Base-by-base conservation (phyloP, 2,329 filamentous ascomycete species). In the Parasarocladium wereldwijsianum region DNA sequence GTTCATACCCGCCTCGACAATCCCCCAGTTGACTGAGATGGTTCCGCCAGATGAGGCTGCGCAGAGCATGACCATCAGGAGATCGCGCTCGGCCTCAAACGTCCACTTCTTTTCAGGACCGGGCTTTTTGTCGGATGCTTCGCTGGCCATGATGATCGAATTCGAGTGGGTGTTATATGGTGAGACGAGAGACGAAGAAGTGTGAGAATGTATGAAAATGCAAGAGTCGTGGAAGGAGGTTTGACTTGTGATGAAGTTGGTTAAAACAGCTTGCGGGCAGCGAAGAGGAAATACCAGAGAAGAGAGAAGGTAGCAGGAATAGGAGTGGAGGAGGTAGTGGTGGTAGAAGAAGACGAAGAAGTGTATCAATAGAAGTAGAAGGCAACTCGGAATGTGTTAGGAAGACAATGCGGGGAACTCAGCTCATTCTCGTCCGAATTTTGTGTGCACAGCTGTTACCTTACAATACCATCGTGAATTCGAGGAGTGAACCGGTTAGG, bases 71-170 rank as follows among this genome's bases (percentile, higher is more conserved):
- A 53, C 46, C 22, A 57, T 43, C 36, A 49, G 53, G 34, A 58
- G 51, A 29, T 57, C 53, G 6, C 46, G 49, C 39, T 57, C 52
- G n/a, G 48, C 50, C 10, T 37, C 31, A 13, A 36, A 33, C 10
- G 49, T 47, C 54, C 54, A 57, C 34, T 52, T 55, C 43, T 55
- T 56, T 21, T 50, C 47, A 3, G 34, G 11, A 6, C 35, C 37
- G 34, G 43, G 40, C 47, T 47, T 50, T 8, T 6, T 32, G 32
- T 29, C 19, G 25, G 25, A 19, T 22, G 30, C 20, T 21, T 17
- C 24, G 16, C 4, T 18, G n/a, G 11, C 7, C 12, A n/a, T 13
- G 6, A 26, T 8, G 7, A 26, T 15, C 11, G 5, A 11, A 17
- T 15, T 14, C 6, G 14, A 29, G 14, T n/a, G 7, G 14, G 13